Base-by-base conservation (phyloP, 2,329 filamentous ascomycete genomes). In the Corinectria fuckeliana region DNA sequence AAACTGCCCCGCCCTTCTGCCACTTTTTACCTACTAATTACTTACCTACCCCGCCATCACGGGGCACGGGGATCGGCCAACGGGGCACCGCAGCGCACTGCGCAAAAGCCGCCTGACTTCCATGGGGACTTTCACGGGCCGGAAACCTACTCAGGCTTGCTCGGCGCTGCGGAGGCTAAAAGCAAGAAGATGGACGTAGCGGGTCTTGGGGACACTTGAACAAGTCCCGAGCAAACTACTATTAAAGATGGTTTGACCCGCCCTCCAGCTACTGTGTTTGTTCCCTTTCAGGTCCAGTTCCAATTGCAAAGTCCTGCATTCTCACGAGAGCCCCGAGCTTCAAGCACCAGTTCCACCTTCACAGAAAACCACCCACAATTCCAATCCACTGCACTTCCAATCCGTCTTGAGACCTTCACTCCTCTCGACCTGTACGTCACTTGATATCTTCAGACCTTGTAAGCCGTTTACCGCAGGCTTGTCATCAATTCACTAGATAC, bases 41-140 rank as follows among this genome's bases (percentile, higher is more conserved):
- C n/a, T n/a, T n/a, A n/a, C n/a, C n/a, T 69, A 64, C 67, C 67
- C 64, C 67, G 57, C 67, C 66, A 64, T 62, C 62, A 69, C 60
- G 51, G 50, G 56, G 55, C 62, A 69, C 60, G 51, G 50, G 56
- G 55, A 48, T 47, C 51, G 50, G 44, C 41, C 58, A 50, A 44
- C 53, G 49, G 58, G 26, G 38, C 26, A 25, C 39, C 47, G n/a
- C n/a, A n/a, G n/a, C 47, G 47, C 47, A 14, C 38, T 23, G 32
- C 48, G 18, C 41, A 57, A 60, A 34, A 61, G 39, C 62, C 30
- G 34, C 20, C 28, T 25, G 30, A 16, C 49, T 41, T 52, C n/a
- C n/a, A n/a, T n/a, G n/a, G 48, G n/a, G 32, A 49, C n/a, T 59
- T 56, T 58, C 59, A 62, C 55, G 51, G 61, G 64, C 56, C 44